These are phyloP conservation scores for Vitis vinifera DNA, from an alignment of 164 flowering plant genomes.

Conservation along the genomic window DNA sequence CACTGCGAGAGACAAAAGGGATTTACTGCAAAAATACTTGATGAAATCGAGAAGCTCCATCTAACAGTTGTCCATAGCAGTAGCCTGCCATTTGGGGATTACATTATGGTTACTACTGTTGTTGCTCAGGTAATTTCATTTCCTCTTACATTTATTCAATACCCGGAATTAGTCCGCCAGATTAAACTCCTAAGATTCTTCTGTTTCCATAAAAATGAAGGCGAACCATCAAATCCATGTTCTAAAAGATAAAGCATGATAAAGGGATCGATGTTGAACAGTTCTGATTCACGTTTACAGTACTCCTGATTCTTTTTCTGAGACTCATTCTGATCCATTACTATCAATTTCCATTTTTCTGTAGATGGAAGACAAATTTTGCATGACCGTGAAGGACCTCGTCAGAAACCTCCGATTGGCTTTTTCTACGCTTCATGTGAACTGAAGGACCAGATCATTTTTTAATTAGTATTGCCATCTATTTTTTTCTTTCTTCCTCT, in stretches of 20 bases:
- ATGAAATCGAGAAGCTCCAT: constrained; percentile 42
- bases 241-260: too few relatives aligned
- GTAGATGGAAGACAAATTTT: constrained; percentile 60
- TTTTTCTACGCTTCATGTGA: neutral
- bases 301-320: too few relatives aligned
- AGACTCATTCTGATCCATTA: too few relatives aligned
- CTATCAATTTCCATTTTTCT: neutral
- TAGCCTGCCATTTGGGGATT: constrained; percentile 39
- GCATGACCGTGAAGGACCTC: constrained; percentile 55
- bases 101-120: constrained; percentile 39
- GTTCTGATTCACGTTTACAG: too few relatives aligned
- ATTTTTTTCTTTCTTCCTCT: too few relatives aligned
- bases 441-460: too few relatives aligned
- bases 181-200: too few relatives aligned
- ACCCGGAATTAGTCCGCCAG: too few relatives aligned
- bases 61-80: constrained; percentile 34
- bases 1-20: constrained; percentile 44
- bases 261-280: too few relatives aligned
- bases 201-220: too few relatives aligned
- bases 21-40: constrained; percentile 19
- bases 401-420: constrained; percentile 39
- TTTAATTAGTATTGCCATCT: too few relatives aligned
- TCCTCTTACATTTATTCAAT: neutral
- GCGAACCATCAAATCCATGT: too few relatives aligned
- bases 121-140: constrained; percentile 42